Evolutionary conservation across 1,284 basidiomycete genomes (phyloP).

Genomic region (Tremellales sp.): DNA sequence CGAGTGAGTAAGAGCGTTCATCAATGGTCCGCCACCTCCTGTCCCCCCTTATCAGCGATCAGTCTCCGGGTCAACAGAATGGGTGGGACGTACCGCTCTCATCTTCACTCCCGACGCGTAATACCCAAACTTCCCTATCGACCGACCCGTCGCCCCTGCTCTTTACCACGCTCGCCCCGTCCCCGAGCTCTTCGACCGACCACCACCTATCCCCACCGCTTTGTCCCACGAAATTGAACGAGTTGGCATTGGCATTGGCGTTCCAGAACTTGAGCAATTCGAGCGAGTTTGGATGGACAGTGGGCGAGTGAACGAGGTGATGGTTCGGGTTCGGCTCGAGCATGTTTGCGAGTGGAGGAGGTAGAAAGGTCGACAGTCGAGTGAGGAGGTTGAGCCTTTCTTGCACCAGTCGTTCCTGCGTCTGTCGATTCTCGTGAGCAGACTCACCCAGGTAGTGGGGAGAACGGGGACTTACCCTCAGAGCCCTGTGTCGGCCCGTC

Average conservation of each 20-base stretch:
- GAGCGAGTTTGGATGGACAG: slow-evolving; percentile 8
- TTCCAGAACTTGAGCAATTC: slow-evolving; percentile 29
- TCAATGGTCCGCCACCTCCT: too few relatives aligned
- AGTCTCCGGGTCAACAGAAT: not conserved
- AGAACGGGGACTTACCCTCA: slow-evolving; percentile 30
- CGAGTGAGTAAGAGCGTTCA: slow-evolving; percentile 31
- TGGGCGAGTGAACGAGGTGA: slow-evolving; percentile 3
- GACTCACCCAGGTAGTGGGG: not conserved
- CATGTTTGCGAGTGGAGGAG: slow-evolving; percentile 34
- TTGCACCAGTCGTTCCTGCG: slow-evolving; percentile 31
- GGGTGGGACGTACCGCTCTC: slow-evolving; percentile 8
- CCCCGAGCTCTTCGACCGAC: slow-evolving; percentile 38
- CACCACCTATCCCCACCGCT: slow-evolving; percentile 24
- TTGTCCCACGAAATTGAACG: not conserved
- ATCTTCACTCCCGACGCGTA: slow-evolving; percentile 19
- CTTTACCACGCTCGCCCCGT: slow-evolving; percentile 27
- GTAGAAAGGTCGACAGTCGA: slow-evolving; percentile 38
- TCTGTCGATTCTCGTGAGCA: slow-evolving; percentile 16
- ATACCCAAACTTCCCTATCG: slow-evolving; percentile 42
- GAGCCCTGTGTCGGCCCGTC: slow-evolving; percentile 38
- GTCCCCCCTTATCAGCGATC: too few relatives aligned
- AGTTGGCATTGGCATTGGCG: slow-evolving; percentile 5
- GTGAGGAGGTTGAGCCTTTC: slow-evolving; percentile 34
- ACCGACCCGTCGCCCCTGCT: slow-evolving; percentile 2
- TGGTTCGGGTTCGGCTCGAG: slow-evolving; percentile 14